Base-by-base conservation (phyloP, 805 yeast species). In the Candida maesae region DNA sequence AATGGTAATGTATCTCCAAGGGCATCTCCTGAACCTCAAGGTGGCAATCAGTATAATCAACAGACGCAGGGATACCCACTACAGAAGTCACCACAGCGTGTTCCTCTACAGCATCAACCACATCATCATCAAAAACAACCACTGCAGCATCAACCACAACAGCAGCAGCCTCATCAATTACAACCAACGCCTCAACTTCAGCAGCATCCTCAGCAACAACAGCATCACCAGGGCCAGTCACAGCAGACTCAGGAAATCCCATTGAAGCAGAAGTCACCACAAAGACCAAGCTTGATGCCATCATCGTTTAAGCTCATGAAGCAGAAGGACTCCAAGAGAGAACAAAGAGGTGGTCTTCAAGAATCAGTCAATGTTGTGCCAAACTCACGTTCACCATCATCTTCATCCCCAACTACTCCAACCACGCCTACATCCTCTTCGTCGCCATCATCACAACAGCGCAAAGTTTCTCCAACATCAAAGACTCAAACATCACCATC, bases 281-380 rank as follows among this genome's bases (percentile, higher is more conserved):
- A 47, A 25, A 46, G 55, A 37, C 54, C 57, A n/a, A 29, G 33
- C 10, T 26, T 52, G 32, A 43, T 31, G 15, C 39, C 48, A 8
- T 28, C 49, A 18, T 35, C 38, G 4, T 46, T 51, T 28, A 49
- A 46, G 23, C 28, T 45, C 10, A 33, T 25, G 12, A 44, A 38
- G 31, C 32, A 42, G 21, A 32, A 35, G 4, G 40, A 45, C 14
- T 13, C 17, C 28, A 33, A 27, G 14, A 27, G 12, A n/a, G 35
- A 33, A 35, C 47, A 10, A 33, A 44, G 31, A 39, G 44, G n/a
- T n/a, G n/a, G 34, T 8, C 39, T 48, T 20, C 52, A 50, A 32
- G 52, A 48, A 8, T 50, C 59, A 12, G 52, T 44, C n/a, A 46
- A 45, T 19, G 41, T 44, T 14, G 39, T 46, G 7, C 51, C 52